Conservation (phyloP, 2,329 filamentous ascomycete genomes). For the Fusarium sp. region DNA sequence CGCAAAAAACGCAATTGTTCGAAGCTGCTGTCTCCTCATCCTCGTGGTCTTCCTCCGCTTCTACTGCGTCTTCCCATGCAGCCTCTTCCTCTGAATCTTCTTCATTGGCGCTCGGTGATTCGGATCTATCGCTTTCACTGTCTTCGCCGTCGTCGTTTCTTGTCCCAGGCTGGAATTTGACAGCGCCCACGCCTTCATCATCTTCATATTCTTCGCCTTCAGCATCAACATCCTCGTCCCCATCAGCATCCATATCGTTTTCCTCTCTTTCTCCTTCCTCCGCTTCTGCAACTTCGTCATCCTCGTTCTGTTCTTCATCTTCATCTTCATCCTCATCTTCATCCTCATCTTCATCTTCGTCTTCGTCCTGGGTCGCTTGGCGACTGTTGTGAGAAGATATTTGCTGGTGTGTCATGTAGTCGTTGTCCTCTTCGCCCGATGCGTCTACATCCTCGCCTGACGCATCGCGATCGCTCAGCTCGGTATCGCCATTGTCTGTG, state of each 20-base stretch:
- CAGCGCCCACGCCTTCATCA: constrained; percentile 68
- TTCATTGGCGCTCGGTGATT: constrained; percentile 63
- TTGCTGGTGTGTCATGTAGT: constrained; percentile 48
- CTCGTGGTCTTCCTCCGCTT: constrained; percentile 67
- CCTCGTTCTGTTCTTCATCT: constrained; percentile 55
- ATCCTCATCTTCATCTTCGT: constrained; percentile 50
- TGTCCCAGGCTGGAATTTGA: constrained; percentile 67
- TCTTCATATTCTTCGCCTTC: constrained; percentile 57
- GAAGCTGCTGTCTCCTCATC: constrained; percentile 64
- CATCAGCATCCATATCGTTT: constrained; percentile 47
- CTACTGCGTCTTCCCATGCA: constrained; percentile 69
- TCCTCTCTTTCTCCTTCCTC: constrained; percentile 47
- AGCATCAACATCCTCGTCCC: constrained; percentile 57
- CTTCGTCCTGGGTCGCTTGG: constrained; percentile 50
- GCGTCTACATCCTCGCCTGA: constrained; percentile 60
- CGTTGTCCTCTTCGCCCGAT: constrained; percentile 59
- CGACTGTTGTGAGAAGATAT: constrained; percentile 47
- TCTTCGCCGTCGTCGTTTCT: constrained; percentile 64
- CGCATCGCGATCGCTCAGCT: constrained; percentile 57
- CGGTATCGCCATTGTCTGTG: constrained; percentile 53
- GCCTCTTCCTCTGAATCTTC: constrained; percentile 63
- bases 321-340: constrained; percentile 51
- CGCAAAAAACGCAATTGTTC: constrained; percentile 77
- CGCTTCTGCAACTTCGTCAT: constrained; percentile 47
- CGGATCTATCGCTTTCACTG: constrained; percentile 61